phyloP scores from a whole-genome alignment of 148 eudicot genomes.

The Oxyria digyna region DNA sequence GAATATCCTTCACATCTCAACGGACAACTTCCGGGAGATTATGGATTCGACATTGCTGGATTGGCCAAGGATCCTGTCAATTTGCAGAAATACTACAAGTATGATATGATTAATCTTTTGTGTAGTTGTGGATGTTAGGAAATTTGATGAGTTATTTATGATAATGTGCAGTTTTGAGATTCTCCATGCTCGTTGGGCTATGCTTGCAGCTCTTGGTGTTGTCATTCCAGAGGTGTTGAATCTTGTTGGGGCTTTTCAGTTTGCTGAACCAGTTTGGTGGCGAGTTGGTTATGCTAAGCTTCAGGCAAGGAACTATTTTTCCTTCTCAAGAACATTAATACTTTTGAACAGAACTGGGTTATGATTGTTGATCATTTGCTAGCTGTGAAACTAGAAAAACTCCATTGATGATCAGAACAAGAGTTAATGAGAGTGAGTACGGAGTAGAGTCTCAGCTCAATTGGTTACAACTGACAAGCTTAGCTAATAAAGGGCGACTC shows the following conservation, averaged over 20 bases:
- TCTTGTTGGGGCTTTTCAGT: constrained; percentile 58
- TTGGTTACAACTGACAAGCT: too few relatives aligned
- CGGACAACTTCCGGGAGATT: constrained; percentile 91
- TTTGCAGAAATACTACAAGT: constrained; percentile 66
- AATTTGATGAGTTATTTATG: not conserved
- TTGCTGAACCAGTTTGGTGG: constrained; percentile 99
- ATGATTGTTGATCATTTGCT: not conserved
- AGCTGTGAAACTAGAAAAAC: too few relatives aligned
- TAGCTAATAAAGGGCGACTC: too few relatives aligned
- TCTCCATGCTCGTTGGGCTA: constrained; percentile 98
- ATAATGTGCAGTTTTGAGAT: constrained; percentile 66
- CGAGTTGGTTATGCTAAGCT: constrained; percentile 95
- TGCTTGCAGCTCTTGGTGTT: constrained; percentile 98
- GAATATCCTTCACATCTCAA: constrained; percentile 69
- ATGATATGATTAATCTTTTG: constrained; percentile 15
- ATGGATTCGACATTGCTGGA: constrained; percentile 92
- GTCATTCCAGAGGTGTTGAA: constrained; percentile 81
- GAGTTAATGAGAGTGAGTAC: too few relatives aligned
- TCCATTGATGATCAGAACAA: too few relatives aligned
- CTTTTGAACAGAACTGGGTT: too few relatives aligned
- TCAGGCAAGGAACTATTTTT: constrained; percentile 68
- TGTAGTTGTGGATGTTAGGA: not conserved
- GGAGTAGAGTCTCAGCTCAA: too few relatives aligned
- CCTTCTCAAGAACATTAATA: too few relatives aligned
- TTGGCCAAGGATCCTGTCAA: constrained; percentile 64